Conservation (phyloP, 768 basidiomycete genomes). For the Suillus subalutaceus region DNA sequence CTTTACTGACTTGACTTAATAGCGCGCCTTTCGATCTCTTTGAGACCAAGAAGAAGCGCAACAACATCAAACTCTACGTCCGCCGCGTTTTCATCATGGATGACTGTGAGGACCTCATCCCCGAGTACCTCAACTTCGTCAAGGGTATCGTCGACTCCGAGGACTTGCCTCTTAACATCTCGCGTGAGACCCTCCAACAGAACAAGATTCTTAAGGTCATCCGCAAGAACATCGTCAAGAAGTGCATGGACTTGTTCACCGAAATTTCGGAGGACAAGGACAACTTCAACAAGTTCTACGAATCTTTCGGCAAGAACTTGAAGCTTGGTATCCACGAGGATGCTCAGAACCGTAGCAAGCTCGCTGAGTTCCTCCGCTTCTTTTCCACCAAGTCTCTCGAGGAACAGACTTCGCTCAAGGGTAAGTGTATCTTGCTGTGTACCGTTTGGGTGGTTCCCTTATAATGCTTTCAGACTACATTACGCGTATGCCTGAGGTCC, state of each 20-base stretch:
- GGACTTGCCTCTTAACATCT: slow-evolving; percentile 99
- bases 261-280: slow-evolving; percentile 99
- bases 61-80: slow-evolving; percentile 99
- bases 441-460: neutral
- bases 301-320: slow-evolving; percentile 98
- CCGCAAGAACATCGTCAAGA: slow-evolving; percentile 99
- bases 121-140: slow-evolving; percentile 99
- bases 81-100: slow-evolving; percentile 99
- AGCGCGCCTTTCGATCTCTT: slow-evolving; percentile 99
- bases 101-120: slow-evolving; percentile 98
- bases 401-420: slow-evolving; percentile 93
- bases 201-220: slow-evolving; percentile 99
- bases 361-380: slow-evolving; percentile 99
- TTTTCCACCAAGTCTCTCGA: slow-evolving; percentile 92
- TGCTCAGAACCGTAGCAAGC: slow-evolving; percentile 97
- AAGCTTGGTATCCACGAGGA: slow-evolving; percentile 99
- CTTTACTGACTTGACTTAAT: slow-evolving; percentile 12
- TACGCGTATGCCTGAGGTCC: slow-evolving; percentile 98
- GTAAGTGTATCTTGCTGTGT: slow-evolving; percentile 41
- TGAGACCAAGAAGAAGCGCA: slow-evolving; percentile 99
- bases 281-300: slow-evolving; percentile 96
- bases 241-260: slow-evolving; percentile 89
- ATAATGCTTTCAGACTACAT: slow-evolving; percentile 76
- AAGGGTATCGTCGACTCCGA: slow-evolving; percentile 99
- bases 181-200: slow-evolving; percentile 98